Percentiles rank a stretch among this genome's conserved stretches.
phyloP scores from a whole-genome alignment of 805 yeast genomes.

The Priceomyces medius region DNA sequence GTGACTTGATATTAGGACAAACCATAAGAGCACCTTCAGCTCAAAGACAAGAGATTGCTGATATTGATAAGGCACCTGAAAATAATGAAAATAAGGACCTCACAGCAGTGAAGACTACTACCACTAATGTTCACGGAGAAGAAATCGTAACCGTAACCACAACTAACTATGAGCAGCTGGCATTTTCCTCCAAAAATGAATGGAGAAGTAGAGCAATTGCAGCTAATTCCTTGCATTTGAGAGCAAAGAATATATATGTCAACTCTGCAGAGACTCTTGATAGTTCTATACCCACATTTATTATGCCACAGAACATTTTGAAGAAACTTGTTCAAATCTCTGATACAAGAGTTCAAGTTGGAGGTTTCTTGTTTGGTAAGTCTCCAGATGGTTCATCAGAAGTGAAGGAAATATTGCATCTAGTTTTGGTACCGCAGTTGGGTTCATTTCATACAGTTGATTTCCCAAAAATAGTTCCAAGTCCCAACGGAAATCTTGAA shows the following conservation, averaged over 20 bases:
- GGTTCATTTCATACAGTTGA: constrained; percentile 69
- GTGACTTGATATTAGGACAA: constrained; percentile 93
- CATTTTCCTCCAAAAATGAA: constrained; percentile 79
- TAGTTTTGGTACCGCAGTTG: constrained; percentile 84
- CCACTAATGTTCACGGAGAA: constrained; percentile 93
- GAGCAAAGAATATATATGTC: constrained; percentile 70
- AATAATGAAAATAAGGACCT: constrained; percentile 51
- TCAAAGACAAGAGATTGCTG: constrained; percentile 80
- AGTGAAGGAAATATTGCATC: constrained; percentile 73
- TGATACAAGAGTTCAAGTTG: constrained; percentile 79
- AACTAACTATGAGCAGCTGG: constrained; percentile 78
- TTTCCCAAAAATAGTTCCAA: constrained; percentile 50
- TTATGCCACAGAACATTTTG: constrained; percentile 79
- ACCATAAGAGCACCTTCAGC: constrained; percentile 88
- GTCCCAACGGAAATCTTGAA: constrained; percentile 25
- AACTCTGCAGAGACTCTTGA: constrained; percentile 52
- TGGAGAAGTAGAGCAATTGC: constrained; percentile 91
- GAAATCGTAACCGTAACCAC: constrained; percentile 94
- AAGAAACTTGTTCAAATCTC: constrained; percentile 75
- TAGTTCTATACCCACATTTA: constrained; percentile 60
- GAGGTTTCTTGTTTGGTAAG: constrained; percentile 76
- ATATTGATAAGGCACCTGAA: constrained; percentile 51
- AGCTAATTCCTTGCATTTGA: constrained; percentile 65
- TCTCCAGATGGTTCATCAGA: constrained; percentile 75
- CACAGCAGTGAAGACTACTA: constrained; percentile 77